Percentiles rank a stretch among this genome's conserved stretches.
These are phyloP conservation scores for Geopyxis carbonaria DNA, from an alignment of 495 filamentous ascomycete species.

Conservation along the genomic window DNA sequence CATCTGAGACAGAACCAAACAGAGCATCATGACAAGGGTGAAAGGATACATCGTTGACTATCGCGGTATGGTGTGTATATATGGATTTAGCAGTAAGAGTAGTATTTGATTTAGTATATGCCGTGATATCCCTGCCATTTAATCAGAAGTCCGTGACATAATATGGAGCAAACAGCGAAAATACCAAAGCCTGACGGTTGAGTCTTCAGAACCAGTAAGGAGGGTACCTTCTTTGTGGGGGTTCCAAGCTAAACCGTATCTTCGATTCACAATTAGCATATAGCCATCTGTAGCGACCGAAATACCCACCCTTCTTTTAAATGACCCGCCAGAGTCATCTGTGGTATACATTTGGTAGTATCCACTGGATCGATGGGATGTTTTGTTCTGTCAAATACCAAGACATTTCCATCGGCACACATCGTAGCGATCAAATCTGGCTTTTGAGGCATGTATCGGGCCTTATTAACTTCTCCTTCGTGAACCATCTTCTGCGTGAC, in stretches of 20 bases:
- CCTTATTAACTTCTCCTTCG: conserved; percentile 94
- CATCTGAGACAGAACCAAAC: conserved; percentile 88
- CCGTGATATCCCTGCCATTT: conserved; percentile 53
- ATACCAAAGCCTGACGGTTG: conserved; percentile 79
- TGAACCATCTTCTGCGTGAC: conserved; percentile 94
- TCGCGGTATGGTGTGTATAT: conserved; percentile 75
- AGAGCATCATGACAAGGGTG: conserved; percentile 66
- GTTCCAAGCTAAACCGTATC: conserved; percentile 73
- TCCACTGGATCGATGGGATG: conserved; percentile 50
- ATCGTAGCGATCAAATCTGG: conserved; percentile 93
- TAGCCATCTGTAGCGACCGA: neutral
- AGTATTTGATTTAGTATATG: conserved; percentile 50
- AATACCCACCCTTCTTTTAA: conserved; percentile 58
- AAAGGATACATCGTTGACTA: conserved; percentile 93
- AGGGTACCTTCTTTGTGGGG: conserved; percentile 67
- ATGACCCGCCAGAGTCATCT: conserved; percentile 76
- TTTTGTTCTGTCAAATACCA: conserved; percentile 93
- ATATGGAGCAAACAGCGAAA: conserved; percentile 14
- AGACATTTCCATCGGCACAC: conserved; percentile 66
- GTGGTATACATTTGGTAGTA: conserved; percentile 47
- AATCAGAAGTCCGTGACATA: neutral
- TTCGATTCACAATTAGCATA: conserved; percentile 3
- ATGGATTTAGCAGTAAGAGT: conserved; percentile 49
- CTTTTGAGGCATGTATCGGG: conserved; percentile 92
- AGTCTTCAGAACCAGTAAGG: conserved; percentile 77